phyloP scores from a whole-genome alignment of 1,139 yeast species.

The Saccharomyces pastorianus region DNA sequence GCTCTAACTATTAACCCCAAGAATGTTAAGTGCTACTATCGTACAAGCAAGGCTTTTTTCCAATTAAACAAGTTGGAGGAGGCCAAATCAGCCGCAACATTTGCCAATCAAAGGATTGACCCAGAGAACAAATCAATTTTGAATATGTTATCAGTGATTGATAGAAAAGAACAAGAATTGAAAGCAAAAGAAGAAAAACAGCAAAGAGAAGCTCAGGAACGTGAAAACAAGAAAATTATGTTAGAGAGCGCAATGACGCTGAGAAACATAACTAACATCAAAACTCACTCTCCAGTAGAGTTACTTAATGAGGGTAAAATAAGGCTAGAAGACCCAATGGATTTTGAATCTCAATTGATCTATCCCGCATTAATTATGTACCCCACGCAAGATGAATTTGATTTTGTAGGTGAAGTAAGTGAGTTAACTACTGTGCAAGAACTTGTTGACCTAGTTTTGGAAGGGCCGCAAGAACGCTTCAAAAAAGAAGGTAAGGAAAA shows the following conservation, averaged over 20 bases:
- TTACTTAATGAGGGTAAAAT: constrained; percentile 32
- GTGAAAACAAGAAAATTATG: constrained; percentile 27
- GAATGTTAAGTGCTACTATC: constrained; percentile 73
- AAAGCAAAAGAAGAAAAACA: constrained; percentile 23
- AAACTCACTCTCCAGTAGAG: constrained; percentile 43
- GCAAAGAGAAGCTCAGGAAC: constrained; percentile 21
- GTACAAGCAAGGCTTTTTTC: constrained; percentile 77
- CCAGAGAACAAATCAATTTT: constrained; percentile 48
- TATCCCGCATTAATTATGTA: constrained; percentile 76
- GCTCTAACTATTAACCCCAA: constrained; percentile 60
- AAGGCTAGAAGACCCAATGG: constrained; percentile 59
- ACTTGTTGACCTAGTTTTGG: constrained; percentile 45
- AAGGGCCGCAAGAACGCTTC: constrained; percentile 68
- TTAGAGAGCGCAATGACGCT: constrained; percentile 47
- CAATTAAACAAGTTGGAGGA: constrained; percentile 64
- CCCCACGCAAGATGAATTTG: constrained; percentile 81
- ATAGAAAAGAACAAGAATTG: constrained; percentile 34
- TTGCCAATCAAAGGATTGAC: constrained; percentile 54
- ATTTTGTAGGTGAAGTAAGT: constrained; percentile 65
- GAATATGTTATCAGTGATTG: constrained; percentile 37
- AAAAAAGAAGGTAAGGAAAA: constrained; percentile 52
- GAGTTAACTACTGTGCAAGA: constrained; percentile 60
- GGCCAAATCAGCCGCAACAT: constrained; percentile 55
- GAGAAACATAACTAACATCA: constrained; percentile 46
- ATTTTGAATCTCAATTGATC: constrained; percentile 68